Conservation (phyloP, 805 yeast genomes). For the Candida odintsovae region DNA sequence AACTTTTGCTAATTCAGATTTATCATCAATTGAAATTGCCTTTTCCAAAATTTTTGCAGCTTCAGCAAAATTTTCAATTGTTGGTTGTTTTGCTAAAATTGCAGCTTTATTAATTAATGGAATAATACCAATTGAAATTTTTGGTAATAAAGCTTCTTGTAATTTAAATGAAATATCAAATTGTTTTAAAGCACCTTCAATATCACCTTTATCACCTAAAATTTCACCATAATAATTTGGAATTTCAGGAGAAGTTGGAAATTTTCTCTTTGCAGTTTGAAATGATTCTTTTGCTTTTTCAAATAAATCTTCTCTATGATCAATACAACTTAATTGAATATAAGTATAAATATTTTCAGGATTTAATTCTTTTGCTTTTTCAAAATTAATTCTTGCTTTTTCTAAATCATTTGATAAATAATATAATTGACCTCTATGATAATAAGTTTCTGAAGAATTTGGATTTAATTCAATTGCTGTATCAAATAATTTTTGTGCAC, state of each 20-base stretch:
- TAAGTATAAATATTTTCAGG: slow-evolving; percentile 75
- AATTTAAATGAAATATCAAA: slow-evolving; percentile 82
- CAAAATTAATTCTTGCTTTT: slow-evolving; percentile 69
- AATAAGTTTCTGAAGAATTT: slow-evolving; percentile 73
- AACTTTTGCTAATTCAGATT: slow-evolving; percentile 81
- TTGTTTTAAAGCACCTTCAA: slow-evolving; percentile 67
- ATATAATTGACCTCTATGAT: slow-evolving; percentile 90
- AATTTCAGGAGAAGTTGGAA: slow-evolving; percentile 85
- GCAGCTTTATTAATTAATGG: slow-evolving; percentile 90
- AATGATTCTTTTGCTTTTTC: slow-evolving; percentile 60
- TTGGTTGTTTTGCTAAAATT: slow-evolving; percentile 49
- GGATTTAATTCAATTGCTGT: slow-evolving; percentile 67
- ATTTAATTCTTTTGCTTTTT: slow-evolving; percentile 68
- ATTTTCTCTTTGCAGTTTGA: slow-evolving; percentile 61
- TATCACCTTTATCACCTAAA: slow-evolving; percentile 73
- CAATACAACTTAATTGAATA: slow-evolving; percentile 89
- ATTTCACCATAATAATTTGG: slow-evolving; percentile 96
- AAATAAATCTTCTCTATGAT: slow-evolving; percentile 66
- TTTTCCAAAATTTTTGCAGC: slow-evolving; percentile 62
- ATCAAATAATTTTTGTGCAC: slow-evolving; percentile 66
- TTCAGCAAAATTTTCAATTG: slow-evolving; percentile 38
- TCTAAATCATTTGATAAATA: slow-evolving; percentile 73
- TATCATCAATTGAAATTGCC: slow-evolving; percentile 82
- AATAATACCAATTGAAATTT: slow-evolving; percentile 76
- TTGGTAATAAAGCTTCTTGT: slow-evolving; percentile 57